Evolutionary conservation across 345 rosid genomes (phyloP).

Genomic region (Populus ilicifolia): DNA sequence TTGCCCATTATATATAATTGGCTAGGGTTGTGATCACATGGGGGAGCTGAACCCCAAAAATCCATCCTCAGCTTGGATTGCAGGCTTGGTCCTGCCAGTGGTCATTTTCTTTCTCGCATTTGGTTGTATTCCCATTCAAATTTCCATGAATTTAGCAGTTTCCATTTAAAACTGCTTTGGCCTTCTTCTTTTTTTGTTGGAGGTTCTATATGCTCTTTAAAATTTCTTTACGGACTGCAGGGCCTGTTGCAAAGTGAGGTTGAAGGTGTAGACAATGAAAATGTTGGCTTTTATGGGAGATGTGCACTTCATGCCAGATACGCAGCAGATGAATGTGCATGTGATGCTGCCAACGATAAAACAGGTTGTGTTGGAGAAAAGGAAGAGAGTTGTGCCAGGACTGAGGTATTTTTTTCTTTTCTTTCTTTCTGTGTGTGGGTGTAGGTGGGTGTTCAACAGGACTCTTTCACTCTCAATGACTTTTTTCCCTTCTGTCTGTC

Average conservation of each 20-base stretch:
- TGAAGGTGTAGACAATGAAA: conserved; percentile 43
- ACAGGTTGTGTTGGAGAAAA: conserved; percentile 15
- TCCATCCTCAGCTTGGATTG: no score
- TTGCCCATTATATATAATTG: no score
- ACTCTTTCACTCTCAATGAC: not conserved
- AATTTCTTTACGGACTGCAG: conserved; percentile 17
- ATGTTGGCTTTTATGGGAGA: conserved; percentile 48
- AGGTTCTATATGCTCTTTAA: not conserved
- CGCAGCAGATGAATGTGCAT: conserved; percentile 17
- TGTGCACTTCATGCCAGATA: conserved; percentile 36
- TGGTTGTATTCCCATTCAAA: not conserved
- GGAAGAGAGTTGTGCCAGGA: conserved; percentile 45
- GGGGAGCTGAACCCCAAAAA: no score
- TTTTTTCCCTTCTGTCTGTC: not conserved
- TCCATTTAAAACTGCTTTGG: not conserved
- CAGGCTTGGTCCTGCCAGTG: no score
- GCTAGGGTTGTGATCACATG: no score
- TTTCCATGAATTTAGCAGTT: not conserved
- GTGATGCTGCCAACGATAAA: conserved; percentile 14
- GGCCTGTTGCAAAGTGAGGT: conserved; percentile 53
- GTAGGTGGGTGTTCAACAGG: not conserved
- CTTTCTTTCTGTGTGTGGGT: not conserved
- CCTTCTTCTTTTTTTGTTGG: not conserved
- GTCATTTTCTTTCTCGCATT: not conserved
- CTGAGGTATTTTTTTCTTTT: conserved; percentile 37